Percentiles rank a stretch among this genome's conserved stretches.
Evolutionary conservation across 2,329 filamentous ascomycete species (phyloP).

Genomic region (Pseudogymnoascus sp.): DNA sequence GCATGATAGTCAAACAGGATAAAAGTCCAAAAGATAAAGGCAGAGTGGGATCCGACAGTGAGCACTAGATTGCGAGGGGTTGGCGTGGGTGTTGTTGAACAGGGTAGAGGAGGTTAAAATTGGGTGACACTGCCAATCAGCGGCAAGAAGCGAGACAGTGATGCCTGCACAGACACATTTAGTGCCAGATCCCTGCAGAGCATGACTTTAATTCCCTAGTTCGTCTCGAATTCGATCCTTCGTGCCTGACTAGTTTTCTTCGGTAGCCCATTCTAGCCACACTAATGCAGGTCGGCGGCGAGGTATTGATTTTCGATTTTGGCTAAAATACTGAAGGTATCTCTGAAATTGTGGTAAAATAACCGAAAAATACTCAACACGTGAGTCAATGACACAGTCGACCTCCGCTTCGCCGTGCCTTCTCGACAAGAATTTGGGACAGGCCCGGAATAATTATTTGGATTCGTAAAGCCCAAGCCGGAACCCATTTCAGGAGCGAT

Average conservation of each 20-base stretch:
- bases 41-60: not conserved
- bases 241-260: not conserved
- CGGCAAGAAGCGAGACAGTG: not conserved
- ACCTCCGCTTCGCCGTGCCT: not conserved
- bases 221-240: not conserved
- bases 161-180: not conserved
- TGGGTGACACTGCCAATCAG: not conserved
- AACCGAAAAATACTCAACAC: not conserved
- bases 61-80: not conserved
- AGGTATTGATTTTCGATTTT: not conserved
- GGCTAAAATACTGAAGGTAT: not conserved
- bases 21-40: not conserved
- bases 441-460: not conserved
- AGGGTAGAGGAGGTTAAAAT: not conserved
- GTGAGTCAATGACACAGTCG: not conserved
- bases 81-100: not conserved
- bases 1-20: not conserved
- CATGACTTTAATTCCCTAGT: not conserved
- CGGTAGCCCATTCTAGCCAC: not conserved
- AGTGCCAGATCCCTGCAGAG: not conserved
- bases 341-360: too few species aligned
- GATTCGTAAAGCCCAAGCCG: too few species aligned
- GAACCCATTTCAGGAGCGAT: too few species aligned
- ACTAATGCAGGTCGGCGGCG: not conserved
- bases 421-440: not conserved